Percentiles rank a stretch among this genome's conserved stretches.
Conservation (phyloP, 2,329 filamentous ascomycete genomes). For the Colletotrichum gigasporum region DNA sequence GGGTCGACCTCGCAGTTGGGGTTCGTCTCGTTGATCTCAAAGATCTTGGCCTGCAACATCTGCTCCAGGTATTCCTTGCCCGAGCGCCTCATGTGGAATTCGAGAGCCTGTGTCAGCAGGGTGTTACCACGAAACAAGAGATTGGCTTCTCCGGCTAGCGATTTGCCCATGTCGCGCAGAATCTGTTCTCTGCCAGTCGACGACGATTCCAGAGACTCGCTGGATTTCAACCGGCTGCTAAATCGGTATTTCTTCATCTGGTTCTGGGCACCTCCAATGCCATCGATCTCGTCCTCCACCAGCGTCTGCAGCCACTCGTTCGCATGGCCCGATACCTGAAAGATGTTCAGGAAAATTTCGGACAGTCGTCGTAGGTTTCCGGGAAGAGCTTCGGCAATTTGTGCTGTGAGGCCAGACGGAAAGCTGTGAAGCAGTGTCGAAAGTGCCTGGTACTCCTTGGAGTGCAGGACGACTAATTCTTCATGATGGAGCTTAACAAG, state of each 20-base stretch:
- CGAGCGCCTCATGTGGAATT: constrained; percentile 93
- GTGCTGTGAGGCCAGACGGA: constrained; percentile 81
- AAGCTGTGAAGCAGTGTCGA: constrained; percentile 88
- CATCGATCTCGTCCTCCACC: constrained; percentile 97
- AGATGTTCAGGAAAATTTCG: constrained; percentile 91
- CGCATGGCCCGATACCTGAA: constrained; percentile 87
- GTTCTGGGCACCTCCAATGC: constrained; percentile 79
- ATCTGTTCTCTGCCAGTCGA: constrained; percentile 74
- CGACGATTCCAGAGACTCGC: constrained; percentile 70
- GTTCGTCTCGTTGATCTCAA: constrained; percentile 89
- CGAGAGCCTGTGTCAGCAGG: constrained; percentile 89
- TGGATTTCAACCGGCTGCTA: constrained; percentile 75
- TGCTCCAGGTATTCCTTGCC: constrained; percentile 94
- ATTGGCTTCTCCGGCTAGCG: constrained; percentile 87
- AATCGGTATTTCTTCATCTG: constrained; percentile 79
- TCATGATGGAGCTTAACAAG: constrained; percentile 85
- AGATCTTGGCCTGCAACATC: constrained; percentile 83
- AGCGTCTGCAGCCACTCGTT: constrained; percentile 92
- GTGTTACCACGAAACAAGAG: constrained; percentile 96
- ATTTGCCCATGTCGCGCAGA: constrained; percentile 81
- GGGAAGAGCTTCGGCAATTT: constrained; percentile 83
- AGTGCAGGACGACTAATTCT: constrained; percentile 88
- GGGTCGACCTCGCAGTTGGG: constrained; percentile 96
- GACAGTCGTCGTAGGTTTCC: constrained; percentile 82
- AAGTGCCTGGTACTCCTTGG: constrained; percentile 84